Percentiles rank a stretch among this genome's conserved stretches.
phyloP scores from a whole-genome alignment of 495 filamentous ascomycete species.

The Daldinia loculata region DNA sequence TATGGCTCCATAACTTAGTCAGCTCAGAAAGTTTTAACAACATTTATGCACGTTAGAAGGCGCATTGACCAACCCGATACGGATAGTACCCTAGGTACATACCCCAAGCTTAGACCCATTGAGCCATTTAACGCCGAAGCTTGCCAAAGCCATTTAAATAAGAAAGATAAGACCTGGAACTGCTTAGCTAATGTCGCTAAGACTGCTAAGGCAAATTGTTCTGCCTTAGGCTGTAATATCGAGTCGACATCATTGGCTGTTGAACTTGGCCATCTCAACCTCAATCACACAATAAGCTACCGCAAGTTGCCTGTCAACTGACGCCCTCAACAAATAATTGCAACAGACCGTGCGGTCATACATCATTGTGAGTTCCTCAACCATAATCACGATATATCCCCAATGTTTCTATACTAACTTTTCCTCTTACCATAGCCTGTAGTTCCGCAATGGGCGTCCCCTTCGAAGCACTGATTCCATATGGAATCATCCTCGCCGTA shows the following conservation, averaged over 20 bases:
- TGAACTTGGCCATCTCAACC: conserved; percentile 7
- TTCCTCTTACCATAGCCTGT: conserved; percentile 8
- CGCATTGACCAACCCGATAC: neutral
- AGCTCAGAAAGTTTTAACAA: conserved; percentile 2
- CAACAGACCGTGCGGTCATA: conserved; percentile 1
- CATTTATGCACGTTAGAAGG: neutral
- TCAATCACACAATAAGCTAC: conserved; percentile 11
- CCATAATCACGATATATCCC: neutral
- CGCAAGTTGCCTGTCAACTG: conserved; percentile 12
- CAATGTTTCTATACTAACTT: conserved; percentile 9
- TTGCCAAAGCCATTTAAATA: neutral
- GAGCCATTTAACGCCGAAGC: neutral
- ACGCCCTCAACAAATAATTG: conserved; percentile 17
- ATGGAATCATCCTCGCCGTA: conserved; percentile 88
- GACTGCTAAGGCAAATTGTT: neutral
- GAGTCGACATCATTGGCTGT: conserved; percentile 26
- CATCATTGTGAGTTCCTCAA: conserved; percentile 11
- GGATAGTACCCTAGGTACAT: neutral
- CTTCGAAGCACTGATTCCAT: conserved; percentile 94
- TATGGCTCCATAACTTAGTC: conserved; percentile 29
- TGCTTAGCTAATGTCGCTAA: neutral
- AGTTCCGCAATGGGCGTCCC: conserved; percentile 83
- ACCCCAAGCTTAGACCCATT: neutral
- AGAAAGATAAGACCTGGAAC: neutral
- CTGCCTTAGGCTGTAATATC: conserved; percentile 12